Evolutionary conservation across 441 rosid genomes (phyloP).

Genomic region (Bruguiera hainesii): DNA sequence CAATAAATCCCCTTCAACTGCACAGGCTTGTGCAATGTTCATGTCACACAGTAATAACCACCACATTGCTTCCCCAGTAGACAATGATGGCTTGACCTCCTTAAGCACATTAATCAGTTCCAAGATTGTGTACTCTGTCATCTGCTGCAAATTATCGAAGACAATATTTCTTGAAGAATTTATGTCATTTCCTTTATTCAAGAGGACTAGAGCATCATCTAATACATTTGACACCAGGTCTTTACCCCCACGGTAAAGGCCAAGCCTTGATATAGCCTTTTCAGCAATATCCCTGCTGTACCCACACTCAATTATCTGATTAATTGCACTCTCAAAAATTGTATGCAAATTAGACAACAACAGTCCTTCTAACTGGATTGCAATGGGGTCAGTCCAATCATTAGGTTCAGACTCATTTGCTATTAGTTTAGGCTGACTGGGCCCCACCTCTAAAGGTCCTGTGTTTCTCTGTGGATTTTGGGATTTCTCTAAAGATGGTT

Average conservation of each 20-base stretch:
- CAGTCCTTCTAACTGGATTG: conserved; percentile 35
- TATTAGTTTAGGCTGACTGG: conserved; percentile 5
- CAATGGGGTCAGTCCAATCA: conserved; percentile 43
- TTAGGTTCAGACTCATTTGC: conserved; percentile 14
- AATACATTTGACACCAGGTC: conserved; percentile 38
- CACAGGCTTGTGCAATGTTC: conserved; percentile 47
- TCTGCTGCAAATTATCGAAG: conserved; percentile 37
- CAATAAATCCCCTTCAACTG: conserved; percentile 33
- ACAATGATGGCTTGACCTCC: conserved; percentile 42
- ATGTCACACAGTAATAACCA: conserved; percentile 44
- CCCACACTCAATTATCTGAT: conserved; percentile 37
- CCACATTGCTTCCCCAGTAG: conserved; percentile 53
- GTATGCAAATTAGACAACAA: conserved; percentile 27
- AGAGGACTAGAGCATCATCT: conserved; percentile 32
- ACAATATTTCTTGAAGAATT: conserved; percentile 22
- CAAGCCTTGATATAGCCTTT: conserved; percentile 38
- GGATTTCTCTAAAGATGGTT: conserved; percentile 29
- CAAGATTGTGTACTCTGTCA: conserved; percentile 40
- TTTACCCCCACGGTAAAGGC: conserved; percentile 37
- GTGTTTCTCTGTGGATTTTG: conserved; percentile 14
- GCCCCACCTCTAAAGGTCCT: conserved; percentile 9
- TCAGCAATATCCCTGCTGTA: conserved; percentile 34
- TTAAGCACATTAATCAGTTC: conserved; percentile 45
- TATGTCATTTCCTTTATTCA: conserved; percentile 29
- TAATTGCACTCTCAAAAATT: conserved; percentile 37